These are phyloP conservation scores for Erysimum cheiranthoides DNA, from an alignment of 345 rosid species.

Conservation along the genomic window DNA sequence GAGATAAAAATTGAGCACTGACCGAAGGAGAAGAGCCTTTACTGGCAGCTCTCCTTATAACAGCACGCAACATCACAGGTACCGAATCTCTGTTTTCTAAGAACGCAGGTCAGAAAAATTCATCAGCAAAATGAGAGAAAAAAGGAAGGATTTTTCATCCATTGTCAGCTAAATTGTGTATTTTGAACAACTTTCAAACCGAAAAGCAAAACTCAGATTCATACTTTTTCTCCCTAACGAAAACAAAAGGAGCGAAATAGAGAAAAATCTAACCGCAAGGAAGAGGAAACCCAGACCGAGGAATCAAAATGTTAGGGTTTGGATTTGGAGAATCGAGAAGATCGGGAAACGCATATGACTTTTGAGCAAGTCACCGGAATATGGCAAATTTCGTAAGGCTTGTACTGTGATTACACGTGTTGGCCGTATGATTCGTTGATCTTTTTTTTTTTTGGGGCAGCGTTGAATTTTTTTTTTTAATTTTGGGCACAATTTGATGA, in stretches of 20 bases:
- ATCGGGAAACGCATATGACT: slow-evolving; percentile 16
- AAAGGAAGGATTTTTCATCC: background rate
- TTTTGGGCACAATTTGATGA: background rate
- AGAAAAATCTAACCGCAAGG: slow-evolving; percentile 3
- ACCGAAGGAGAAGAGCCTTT: slow-evolving; percentile 27
- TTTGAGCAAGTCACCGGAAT: slow-evolving; percentile 28
- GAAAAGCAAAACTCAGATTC: slow-evolving; percentile 10
- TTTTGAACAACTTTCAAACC: background rate
- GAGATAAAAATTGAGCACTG: background rate
- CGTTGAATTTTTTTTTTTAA: background rate
- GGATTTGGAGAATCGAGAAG: background rate
- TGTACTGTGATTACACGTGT: slow-evolving; percentile 3
- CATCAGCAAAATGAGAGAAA: background rate
- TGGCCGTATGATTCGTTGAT: background rate
- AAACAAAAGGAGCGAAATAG: background rate
- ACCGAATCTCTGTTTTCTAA: slow-evolving; percentile 14
- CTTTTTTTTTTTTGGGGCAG: background rate
- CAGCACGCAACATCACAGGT: slow-evolving; percentile 26
- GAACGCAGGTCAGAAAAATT: background rate
- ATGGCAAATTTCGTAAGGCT: slow-evolving; percentile 4
- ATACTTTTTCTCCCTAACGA: background rate
- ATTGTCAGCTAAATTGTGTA: background rate
- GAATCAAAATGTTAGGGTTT: background rate
- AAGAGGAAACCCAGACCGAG: background rate
- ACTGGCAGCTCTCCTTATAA: slow-evolving; percentile 26